Percentiles rank a stretch among this genome's conserved stretches.
These are phyloP conservation scores for Suillus subluteus DNA, from an alignment of 768 basidiomycete genomes.

Conservation along the genomic window DNA sequence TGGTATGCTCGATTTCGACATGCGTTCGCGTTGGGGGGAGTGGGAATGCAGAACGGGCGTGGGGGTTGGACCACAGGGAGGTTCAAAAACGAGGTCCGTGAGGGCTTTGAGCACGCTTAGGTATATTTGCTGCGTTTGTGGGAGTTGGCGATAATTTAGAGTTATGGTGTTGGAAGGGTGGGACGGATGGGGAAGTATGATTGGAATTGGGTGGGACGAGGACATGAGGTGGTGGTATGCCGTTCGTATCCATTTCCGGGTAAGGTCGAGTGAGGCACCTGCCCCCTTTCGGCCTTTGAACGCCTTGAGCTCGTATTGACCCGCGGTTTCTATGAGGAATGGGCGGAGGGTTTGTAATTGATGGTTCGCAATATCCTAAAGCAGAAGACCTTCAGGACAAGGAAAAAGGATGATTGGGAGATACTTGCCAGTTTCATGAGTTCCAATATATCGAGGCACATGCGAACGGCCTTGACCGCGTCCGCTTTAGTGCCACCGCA, in stretches of 20 bases:
- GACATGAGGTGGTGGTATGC: conserved; percentile 52
- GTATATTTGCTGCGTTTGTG: conserved; percentile 49
- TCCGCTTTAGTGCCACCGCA: conserved; percentile 59
- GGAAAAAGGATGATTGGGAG: conserved; percentile 18
- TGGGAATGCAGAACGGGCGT: conserved; percentile 4
- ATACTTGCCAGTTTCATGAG: conserved; percentile 90
- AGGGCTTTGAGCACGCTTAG: conserved; percentile 60
- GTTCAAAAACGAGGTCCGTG: conserved; percentile 67
- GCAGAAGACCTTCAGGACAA: conserved; percentile 20
- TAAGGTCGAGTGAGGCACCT: conserved; percentile 51
- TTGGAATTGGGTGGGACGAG: conserved; percentile 28
- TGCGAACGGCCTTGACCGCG: conserved; percentile 72
- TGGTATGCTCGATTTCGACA: conserved; percentile 28
- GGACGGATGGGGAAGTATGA: conserved; percentile 44
- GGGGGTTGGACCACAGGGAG: conserved; percentile 34
- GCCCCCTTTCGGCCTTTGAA: conserved; percentile 63
- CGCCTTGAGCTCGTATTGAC: conserved; percentile 77
- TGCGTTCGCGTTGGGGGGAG: conserved; percentile 30
- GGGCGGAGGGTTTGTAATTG: conserved; percentile 92
- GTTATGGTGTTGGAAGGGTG: conserved; percentile 45
- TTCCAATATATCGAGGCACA: conserved; percentile 90
- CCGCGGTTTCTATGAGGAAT: conserved; percentile 81
- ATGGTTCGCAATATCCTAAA: conserved; percentile 94
- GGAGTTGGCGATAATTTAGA: conserved; percentile 51
- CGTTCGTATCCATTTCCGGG: conserved; percentile 66